phyloP scores from a whole-genome alignment of 768 basidiomycete genomes.

The Leucocoprinus leucothites region DNA sequence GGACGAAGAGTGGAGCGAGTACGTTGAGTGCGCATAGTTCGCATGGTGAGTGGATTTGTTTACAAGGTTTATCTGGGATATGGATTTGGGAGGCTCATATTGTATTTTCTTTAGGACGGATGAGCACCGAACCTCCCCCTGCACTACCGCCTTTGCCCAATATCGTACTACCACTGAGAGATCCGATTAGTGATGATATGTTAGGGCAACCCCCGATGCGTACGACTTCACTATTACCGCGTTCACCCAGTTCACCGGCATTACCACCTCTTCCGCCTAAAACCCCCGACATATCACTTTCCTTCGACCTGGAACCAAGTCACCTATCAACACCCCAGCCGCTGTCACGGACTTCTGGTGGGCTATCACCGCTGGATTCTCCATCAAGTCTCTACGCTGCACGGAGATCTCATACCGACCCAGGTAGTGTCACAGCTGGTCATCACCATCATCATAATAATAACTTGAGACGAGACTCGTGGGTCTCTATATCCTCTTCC shows the following conservation, averaged over 20 bases:
- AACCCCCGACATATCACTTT: not conserved
- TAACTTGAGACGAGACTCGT: constrained; percentile 36
- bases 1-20: constrained; percentile 54
- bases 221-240: not conserved
- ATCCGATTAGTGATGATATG: not conserved
- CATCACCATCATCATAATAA: too few species aligned
- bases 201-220: not conserved
- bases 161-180: not conserved
- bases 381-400: constrained; percentile 6
- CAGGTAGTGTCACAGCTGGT: not conserved
- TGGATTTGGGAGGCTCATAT: not conserved
- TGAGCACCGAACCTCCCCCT: constrained; percentile 10
- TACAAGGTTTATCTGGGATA: not conserved
- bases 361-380: constrained; percentile 3
- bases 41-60: constrained; percentile 33
- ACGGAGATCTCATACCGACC: not conserved
- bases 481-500: constrained; percentile 41
- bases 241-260: not conserved
- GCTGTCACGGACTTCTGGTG: not conserved
- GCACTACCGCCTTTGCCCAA: constrained; percentile 8
- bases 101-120: not conserved
- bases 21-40: constrained; percentile 33
- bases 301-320: not conserved
- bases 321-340: not conserved
- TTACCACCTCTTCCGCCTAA: not conserved